A percentile compares a stretch with the other conserved stretches of the same genome.
phyloP scores from a whole-genome alignment of 139 green algal genomes.

The Micractinium conductrix region DNA sequence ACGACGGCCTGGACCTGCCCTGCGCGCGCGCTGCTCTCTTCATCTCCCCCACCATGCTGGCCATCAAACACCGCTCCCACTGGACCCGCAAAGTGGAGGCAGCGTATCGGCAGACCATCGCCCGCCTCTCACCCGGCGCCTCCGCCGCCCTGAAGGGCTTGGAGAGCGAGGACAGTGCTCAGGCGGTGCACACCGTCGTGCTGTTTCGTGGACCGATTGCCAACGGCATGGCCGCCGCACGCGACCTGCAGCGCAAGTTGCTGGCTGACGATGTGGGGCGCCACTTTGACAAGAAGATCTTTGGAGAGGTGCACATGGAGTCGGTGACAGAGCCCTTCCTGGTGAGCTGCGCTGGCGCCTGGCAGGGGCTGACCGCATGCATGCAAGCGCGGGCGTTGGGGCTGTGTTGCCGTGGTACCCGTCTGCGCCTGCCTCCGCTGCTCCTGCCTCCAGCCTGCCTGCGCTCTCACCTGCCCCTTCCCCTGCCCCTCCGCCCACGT shows the following conservation, averaged over 20 bases:
- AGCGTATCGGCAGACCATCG: no score
- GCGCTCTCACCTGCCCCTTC: background rate
- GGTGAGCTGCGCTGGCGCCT: background rate
- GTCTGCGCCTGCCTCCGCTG: background rate
- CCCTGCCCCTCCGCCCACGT: background rate
- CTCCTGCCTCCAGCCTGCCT: no score
- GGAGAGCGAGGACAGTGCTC: background rate
- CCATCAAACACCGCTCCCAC: background rate
- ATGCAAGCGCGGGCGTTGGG: background rate
- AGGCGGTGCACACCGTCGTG: background rate
- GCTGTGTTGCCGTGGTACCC: no score
- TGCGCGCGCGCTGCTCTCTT: background rate
- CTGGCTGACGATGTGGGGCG: background rate
- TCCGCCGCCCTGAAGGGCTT: no score
- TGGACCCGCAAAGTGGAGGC: no score
- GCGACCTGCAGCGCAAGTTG: background rate
- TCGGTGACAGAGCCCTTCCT: background rate
- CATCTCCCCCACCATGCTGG: background rate
- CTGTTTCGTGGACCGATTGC: background rate
- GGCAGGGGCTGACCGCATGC: background rate
- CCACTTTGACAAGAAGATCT: background rate
- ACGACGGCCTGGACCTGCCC: background rate
- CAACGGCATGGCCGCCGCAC: background rate
- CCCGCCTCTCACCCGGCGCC: no score
- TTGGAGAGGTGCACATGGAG: background rate